phyloP scores from a whole-genome alignment of 2,329 filamentous ascomycete genomes.

The Byssoonygena ceratinophila region DNA sequence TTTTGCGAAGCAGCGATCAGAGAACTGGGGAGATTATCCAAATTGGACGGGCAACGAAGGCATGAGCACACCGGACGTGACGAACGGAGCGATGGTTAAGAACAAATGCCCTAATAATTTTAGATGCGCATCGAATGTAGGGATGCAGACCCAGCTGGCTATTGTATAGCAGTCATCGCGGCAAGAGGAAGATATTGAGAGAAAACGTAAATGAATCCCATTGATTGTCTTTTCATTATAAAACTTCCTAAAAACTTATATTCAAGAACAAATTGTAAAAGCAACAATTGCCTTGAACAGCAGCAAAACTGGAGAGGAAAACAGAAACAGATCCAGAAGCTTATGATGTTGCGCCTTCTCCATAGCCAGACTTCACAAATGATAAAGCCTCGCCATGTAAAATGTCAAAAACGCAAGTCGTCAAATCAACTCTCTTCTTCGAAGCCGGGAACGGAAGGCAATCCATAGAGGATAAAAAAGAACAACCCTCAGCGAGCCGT shows the following conservation, averaged over 20 bases:
- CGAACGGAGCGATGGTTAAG: neutral
- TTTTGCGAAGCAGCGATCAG: conserved; percentile 67
- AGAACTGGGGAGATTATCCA: conserved; percentile 74
- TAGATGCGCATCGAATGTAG: neutral
- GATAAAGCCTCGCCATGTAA: conserved; percentile 35
- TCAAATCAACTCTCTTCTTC: conserved; percentile 27
- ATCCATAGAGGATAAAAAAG: conserved; percentile 35
- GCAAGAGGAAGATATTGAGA: no score
- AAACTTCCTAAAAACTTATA: neutral
- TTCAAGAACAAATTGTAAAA: no score
- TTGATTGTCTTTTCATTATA: no score
- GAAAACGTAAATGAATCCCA: no score
- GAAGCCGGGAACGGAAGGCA: conserved; percentile 43
- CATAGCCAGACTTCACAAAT: conserved; percentile 39
- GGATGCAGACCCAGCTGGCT: no score
- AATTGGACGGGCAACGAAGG: conserved; percentile 64
- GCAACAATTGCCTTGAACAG: neutral
- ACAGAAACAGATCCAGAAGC: neutral
- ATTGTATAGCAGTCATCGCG: no score
- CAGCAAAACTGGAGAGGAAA: neutral
- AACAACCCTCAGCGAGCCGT: conserved; percentile 44
- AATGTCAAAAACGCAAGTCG: conserved; percentile 32
- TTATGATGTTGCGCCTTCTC: conserved; percentile 37
- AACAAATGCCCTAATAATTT: neutral
- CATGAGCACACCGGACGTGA: conserved; percentile 16